Base-by-base conservation (phyloP, 83 land plant genomes). In the Picea mariana region DNA sequence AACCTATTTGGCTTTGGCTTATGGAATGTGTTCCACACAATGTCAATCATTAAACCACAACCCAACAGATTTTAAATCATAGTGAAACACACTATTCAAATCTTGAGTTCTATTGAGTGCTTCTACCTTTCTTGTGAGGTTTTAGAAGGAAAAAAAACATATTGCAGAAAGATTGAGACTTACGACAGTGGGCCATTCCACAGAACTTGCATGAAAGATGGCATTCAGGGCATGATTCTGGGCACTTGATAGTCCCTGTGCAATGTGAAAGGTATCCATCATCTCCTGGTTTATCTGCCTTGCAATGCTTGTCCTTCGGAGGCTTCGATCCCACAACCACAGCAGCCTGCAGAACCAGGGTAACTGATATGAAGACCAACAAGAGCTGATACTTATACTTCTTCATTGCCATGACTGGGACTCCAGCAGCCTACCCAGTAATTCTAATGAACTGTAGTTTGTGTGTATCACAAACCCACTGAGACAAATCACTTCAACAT, bases 151-250 rank as follows among this genome's bases (percentile, higher is more conserved):
- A 55, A 12, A 12, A 55, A 55, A 55, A 11, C 58, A 55, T 55
- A 55, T 11, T 55, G 58, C 15, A 11, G 58, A 55, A 55, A 55
- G 58, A 55, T 2, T 55, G 13, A 52, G 55, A 63, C 66, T 63
- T 63, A 63, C 66, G n/a, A 7, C 66, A 63, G 66, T 63, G 23
- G 23, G 66, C 66, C 66, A 63, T 63, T 63, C 66, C 66, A 21
- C 66, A 63, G n/a, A 63, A 63, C 66, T 63, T 63, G 66, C 66
- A 63, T 4, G 66, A 63, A 63, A 63, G 66, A 63, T 63, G 66
- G 9, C 66, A 63, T 5, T 63, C 23, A 1, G 66, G 66, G 66
- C 66, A 63, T 20, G 66, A 63, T 7, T 63, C 23, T 18, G 66
- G 66, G 66, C 66, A 63, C 23, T 63, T 63, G 66, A 63, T 63